These are phyloP conservation scores for Salix purpurea DNA, from an alignment of 345 rosid genomes.

Conservation along the genomic window DNA sequence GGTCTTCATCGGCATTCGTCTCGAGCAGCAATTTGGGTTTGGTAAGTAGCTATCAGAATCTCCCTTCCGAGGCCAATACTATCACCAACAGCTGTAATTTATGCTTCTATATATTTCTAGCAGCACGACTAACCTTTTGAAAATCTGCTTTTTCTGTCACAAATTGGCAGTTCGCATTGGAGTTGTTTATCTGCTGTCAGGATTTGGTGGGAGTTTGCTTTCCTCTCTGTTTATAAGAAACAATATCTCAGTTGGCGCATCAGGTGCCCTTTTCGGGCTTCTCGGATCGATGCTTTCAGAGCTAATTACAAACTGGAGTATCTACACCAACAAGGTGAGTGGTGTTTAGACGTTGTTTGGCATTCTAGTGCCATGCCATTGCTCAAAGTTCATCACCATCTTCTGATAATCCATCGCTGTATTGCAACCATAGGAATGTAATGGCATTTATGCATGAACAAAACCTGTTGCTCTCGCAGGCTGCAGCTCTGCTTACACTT, in stretches of 20 bases:
- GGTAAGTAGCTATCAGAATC: conserved; percentile 10
- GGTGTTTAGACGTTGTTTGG: neutral
- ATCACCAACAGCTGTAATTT: neutral
- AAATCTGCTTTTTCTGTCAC: neutral
- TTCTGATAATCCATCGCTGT: neutral
- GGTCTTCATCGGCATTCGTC: conserved; percentile 26
- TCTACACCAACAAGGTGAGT: conserved; percentile 23
- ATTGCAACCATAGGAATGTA: neutral
- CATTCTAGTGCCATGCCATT: neutral
- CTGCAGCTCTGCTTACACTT: conserved; percentile 25
- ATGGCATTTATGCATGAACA: neutral
- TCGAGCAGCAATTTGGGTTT: conserved; percentile 31
- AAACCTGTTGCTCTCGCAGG: conserved; percentile 5
- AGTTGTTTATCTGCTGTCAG: conserved; percentile 18
- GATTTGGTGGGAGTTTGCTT: conserved; percentile 24
- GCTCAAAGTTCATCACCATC: neutral
- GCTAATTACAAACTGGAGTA: conserved; percentile 25
- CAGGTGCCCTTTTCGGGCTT: conserved; percentile 29
- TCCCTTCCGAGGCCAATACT: neutral
- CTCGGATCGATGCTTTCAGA: conserved; percentile 33
- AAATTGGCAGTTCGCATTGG: conserved; percentile 23
- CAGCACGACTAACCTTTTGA: neutral
- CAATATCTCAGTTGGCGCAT: conserved; percentile 28
- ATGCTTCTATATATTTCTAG: neutral
- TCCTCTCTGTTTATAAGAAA: conserved; percentile 19